Percentiles rank a stretch among this genome's conserved stretches.
Evolutionary conservation across 805 yeast species (phyloP).

Genomic region (Kuraishia ogatae): DNA sequence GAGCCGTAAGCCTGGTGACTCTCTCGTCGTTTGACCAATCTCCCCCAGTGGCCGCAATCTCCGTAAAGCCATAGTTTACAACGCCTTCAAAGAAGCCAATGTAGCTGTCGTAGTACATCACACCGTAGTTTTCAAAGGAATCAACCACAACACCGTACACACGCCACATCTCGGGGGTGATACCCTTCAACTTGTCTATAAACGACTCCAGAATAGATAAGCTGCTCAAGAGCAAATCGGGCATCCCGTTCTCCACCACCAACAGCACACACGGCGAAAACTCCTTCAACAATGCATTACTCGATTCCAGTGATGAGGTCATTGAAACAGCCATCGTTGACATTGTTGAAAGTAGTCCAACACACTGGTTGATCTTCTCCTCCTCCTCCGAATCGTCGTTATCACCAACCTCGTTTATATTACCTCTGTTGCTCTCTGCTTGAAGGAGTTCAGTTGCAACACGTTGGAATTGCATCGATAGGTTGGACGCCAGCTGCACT

Average conservation of each 20-base stretch:
- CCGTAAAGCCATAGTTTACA: constrained; percentile 33
- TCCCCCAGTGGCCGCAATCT: constrained; percentile 3
- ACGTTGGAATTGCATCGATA: constrained; percentile 66
- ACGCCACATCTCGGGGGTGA: constrained; percentile 37
- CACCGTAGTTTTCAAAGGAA: constrained; percentile 43
- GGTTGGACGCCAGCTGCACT: constrained; percentile 49
- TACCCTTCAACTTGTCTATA: constrained; percentile 44
- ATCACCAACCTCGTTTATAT: constrained; percentile 19
- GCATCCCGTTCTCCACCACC: constrained; percentile 56
- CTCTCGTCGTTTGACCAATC: constrained; percentile 4
- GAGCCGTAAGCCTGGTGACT: not conserved
- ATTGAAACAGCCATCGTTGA: constrained; percentile 74
- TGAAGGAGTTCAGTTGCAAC: constrained; percentile 53
- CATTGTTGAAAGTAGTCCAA: constrained; percentile 75
- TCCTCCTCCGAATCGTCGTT: constrained; percentile 26
- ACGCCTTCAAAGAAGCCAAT: constrained; percentile 40
- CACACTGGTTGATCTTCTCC: constrained; percentile 76
- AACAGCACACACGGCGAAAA: constrained; percentile 61
- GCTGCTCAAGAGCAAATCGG: constrained; percentile 68
- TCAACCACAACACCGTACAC: constrained; percentile 31
- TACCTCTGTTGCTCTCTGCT: constrained; percentile 16
- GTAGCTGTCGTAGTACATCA: constrained; percentile 39
- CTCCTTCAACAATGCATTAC: constrained; percentile 54
- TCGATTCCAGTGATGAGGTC: constrained; percentile 65
- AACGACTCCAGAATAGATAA: constrained; percentile 66